Evolutionary conservation across 148 eudicot species (phyloP).

Genomic region (Gaultheria prostrata): DNA sequence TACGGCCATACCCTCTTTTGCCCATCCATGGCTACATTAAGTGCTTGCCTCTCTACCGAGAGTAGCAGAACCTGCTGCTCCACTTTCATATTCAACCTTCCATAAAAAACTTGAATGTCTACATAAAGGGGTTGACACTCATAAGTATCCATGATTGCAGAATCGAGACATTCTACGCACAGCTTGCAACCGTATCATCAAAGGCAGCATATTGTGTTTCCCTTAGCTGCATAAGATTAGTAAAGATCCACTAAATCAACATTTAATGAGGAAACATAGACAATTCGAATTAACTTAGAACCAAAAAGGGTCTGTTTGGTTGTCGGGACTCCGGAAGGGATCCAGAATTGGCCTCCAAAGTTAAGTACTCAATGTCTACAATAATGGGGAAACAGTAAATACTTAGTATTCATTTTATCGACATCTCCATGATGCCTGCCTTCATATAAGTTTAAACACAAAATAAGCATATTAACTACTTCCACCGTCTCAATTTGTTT

Average conservation of each 20-base stretch:
- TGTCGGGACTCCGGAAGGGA: neutral
- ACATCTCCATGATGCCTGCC: neutral
- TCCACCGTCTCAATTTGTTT: neutral
- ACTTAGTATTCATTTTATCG: neutral
- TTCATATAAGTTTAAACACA: neutral
- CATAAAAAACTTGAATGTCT: conserved; percentile 91
- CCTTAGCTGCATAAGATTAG: conserved; percentile 49
- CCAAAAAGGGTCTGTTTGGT: neutral
- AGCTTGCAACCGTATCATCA: conserved; percentile 94
- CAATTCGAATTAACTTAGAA: neutral
- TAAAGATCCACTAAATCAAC: neutral
- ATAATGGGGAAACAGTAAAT: neutral
- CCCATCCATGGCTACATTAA: conserved; percentile 99
- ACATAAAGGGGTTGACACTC: conserved; percentile 97
- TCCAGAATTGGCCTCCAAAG: conserved; percentile 1
- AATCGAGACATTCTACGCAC: conserved; percentile 87
- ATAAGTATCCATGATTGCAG: conserved; percentile 88
- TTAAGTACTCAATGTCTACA: neutral
- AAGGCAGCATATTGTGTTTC: conserved; percentile 67
- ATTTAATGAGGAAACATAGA: neutral
- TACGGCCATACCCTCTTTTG: conserved; percentile 63
- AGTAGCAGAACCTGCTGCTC: conserved; percentile 87
- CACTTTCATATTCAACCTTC: conserved; percentile 89
- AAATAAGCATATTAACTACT: no score
- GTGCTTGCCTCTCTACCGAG: conserved; percentile 93